These are phyloP conservation scores for Leishmania braziliensis DNA, from an alignment of 208 protist species.

Conservation along the genomic window DNA sequence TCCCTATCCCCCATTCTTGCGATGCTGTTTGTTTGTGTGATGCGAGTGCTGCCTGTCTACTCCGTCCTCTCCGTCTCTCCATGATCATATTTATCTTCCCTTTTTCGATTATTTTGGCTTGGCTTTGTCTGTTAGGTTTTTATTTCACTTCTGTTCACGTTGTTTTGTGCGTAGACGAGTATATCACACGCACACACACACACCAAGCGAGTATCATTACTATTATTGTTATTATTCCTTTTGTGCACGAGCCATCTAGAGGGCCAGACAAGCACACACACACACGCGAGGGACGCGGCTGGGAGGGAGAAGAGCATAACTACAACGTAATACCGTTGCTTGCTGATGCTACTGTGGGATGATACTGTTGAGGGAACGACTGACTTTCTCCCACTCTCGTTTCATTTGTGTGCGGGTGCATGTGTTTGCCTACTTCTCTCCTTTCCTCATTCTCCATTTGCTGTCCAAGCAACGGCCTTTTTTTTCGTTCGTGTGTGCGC, in stretches of 20 bases:
- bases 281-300: neutral
- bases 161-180: no score
- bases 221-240: neutral
- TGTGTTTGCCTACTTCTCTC: neutral
- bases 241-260: neutral
- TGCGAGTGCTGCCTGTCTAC: neutral
- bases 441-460: neutral
- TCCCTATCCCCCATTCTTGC: neutral
- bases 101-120: neutral
- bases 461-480: neutral
- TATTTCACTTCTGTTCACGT: conserved; percentile 1
- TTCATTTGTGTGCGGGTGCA: neutral
- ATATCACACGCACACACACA: no score
- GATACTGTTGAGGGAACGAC: neutral
- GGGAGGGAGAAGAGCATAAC: neutral
- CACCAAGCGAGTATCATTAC: neutral
- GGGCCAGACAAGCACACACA: neutral
- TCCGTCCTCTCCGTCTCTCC: neutral
- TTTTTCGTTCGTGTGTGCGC: neutral
- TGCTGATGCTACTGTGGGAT: neutral
- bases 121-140: conserved; percentile 7
- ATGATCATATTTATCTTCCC: neutral
- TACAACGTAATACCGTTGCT: neutral
- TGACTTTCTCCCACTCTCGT: neutral
- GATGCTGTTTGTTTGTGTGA: neutral